Evolutionary conservation across 2,329 filamentous ascomycete species (phyloP).

Genomic region (Domatiomyces globalis): DNA sequence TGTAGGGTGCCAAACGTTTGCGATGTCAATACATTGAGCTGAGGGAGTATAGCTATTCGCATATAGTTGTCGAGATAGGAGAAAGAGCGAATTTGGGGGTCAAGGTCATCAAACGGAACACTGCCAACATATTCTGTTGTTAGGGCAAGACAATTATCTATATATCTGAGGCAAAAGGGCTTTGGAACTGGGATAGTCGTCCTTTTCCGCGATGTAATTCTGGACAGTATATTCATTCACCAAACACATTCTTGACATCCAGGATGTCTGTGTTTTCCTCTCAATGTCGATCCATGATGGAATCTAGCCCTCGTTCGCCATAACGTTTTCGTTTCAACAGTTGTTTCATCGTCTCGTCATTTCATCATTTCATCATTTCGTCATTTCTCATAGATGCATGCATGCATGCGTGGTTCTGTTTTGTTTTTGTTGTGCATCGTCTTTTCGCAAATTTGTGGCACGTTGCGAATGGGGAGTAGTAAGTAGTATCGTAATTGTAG

Average conservation of each 20-base stretch:
- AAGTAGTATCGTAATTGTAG: too few species aligned
- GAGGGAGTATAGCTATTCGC: constrained; percentile 1
- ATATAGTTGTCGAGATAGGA: constrained; percentile 5
- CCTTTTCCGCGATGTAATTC: constrained; percentile 11
- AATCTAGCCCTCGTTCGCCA: background rate
- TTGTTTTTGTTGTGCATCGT: too few species aligned
- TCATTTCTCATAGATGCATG: too few species aligned
- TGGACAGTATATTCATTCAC: constrained; percentile 3
- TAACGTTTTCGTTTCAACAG: too few species aligned
- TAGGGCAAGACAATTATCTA: constrained; percentile 3
- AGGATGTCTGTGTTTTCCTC: background rate
- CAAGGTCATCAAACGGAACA: constrained; percentile 4
- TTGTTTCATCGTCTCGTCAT: too few species aligned
- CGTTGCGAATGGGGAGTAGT: too few species aligned
- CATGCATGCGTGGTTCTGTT: too few species aligned
- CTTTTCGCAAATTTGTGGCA: too few species aligned
- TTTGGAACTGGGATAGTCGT: constrained; percentile 15
- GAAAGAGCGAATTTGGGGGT: background rate
- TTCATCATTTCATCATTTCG: too few species aligned
- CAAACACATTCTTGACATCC: constrained; percentile 1
- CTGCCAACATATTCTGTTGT: constrained; percentile 4
- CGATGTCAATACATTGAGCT: constrained; percentile 3
- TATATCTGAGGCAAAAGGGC: constrained; percentile 2
- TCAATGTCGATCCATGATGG: constrained; percentile 3
- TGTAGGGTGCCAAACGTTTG: background rate